A percentile compares a stretch with the other conserved stretches of the same genome.
Evolutionary conservation across 1,284 basidiomycete species (phyloP).

Genomic region (Malassezia sp.): DNA sequence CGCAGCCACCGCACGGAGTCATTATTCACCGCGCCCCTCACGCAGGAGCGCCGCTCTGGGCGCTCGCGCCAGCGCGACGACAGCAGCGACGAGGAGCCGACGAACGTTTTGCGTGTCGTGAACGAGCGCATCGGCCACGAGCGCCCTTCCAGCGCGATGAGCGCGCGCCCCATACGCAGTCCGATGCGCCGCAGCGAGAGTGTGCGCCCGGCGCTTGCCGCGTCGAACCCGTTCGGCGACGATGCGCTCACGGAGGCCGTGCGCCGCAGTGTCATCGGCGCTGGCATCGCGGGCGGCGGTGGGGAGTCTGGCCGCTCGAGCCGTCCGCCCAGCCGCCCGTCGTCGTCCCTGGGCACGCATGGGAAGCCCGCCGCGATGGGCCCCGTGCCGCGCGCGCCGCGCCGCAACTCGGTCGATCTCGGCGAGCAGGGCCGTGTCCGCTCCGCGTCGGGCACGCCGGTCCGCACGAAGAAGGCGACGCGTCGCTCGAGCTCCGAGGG

Average conservation of each 20-base stretch:
- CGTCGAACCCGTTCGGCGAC: slow-evolving; percentile 3
- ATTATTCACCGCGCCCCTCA: background rate
- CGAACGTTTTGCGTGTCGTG: slow-evolving; percentile 32
- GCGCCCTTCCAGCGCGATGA: slow-evolving; percentile 4
- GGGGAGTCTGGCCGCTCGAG: background rate
- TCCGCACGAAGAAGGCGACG: slow-evolving; percentile 1
- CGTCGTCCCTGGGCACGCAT: background rate
- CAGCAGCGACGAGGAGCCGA: slow-evolving; percentile 35
- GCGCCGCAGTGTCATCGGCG: slow-evolving; percentile 32
- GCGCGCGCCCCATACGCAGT: slow-evolving; percentile 1
- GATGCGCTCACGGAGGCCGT: slow-evolving; percentile 22
- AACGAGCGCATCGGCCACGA: slow-evolving; percentile 21
- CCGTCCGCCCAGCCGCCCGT: slow-evolving; percentile 6
- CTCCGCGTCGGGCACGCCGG: background rate
- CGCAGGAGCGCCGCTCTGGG: background rate
- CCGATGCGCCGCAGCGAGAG: background rate
- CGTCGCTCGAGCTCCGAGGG: slow-evolving; percentile 8
- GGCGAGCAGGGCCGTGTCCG: background rate
- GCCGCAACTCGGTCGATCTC: slow-evolving; percentile 11
- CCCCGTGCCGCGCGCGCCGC: slow-evolving; percentile 1
- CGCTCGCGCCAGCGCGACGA: slow-evolving; percentile 15
- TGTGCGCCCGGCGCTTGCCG: background rate
- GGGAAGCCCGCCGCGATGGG: no score
- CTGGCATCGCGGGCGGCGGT: slow-evolving; percentile 21
- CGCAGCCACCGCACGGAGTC: background rate